Percentiles rank a stretch among this genome's conserved stretches.
Evolutionary conservation across 106 monocot species (phyloP).

Genomic region (Vanilla planifolia): DNA sequence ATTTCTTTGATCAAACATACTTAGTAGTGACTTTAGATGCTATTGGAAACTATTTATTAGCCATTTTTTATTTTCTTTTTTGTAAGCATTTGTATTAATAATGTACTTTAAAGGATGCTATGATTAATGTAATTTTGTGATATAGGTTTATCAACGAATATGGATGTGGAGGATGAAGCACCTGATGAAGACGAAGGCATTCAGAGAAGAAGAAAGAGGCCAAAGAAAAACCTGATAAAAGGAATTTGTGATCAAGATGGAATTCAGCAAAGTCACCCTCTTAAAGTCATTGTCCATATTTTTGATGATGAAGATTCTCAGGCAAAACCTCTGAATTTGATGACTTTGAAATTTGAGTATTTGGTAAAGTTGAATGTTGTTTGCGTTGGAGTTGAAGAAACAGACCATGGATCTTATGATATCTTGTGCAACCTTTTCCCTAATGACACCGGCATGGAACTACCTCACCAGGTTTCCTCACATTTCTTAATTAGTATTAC

Average conservation of each 20-base stretch:
- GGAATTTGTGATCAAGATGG: slow-evolving; percentile 39
- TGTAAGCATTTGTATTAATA: too few relatives aligned
- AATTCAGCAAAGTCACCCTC: slow-evolving; percentile 60
- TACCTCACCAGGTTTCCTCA: slow-evolving; percentile 66
- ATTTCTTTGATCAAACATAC: too few relatives aligned
- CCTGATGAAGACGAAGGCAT: slow-evolving; percentile 90
- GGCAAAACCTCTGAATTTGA: slow-evolving; percentile 36
- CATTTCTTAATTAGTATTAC: not conserved
- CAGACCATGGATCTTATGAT: slow-evolving; percentile 39
- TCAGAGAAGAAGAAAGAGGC: slow-evolving; percentile 82
- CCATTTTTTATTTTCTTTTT: too few relatives aligned
- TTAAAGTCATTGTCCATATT: slow-evolving; percentile 62
- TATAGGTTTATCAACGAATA: slow-evolving; percentile 32
- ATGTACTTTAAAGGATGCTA: not conserved
- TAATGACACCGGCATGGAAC: slow-evolving; percentile 76
- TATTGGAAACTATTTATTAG: too few relatives aligned
- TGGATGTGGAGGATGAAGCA: slow-evolving; percentile 67
- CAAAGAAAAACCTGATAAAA: slow-evolving; percentile 46
- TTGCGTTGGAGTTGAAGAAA: slow-evolving; percentile 79
- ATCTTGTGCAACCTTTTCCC: slow-evolving; percentile 96
- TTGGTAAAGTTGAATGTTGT: slow-evolving; percentile 83
- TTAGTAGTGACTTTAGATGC: too few relatives aligned
- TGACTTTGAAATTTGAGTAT: slow-evolving; percentile 70
- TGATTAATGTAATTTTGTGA: not conserved
- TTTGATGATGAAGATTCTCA: slow-evolving; percentile 53